A percentile compares a stretch with the other conserved stretches of the same genome.
phyloP scores from a whole-genome alignment of 495 filamentous ascomycete genomes.

The Hypoxylon fuscum region DNA sequence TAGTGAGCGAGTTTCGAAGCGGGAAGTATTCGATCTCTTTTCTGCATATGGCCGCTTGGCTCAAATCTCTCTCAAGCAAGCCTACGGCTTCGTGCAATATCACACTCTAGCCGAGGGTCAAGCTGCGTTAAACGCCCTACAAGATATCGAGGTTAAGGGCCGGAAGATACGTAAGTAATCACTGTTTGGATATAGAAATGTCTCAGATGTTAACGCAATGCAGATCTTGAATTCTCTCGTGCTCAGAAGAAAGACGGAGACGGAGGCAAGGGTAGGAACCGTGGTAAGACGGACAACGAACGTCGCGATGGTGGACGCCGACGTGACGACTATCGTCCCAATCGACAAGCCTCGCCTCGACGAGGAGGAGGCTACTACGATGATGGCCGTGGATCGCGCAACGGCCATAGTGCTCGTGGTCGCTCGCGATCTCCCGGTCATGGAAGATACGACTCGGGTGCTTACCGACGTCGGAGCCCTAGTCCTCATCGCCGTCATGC shows the following conservation, averaged over 20 bases:
- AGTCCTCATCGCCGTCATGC: conserved; percentile 66
- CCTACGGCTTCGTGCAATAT: conserved; percentile 97
- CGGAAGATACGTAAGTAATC: conserved; percentile 90
- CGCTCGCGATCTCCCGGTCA: conserved; percentile 74
- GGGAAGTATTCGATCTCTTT: conserved; percentile 91
- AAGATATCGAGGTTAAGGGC: conserved; percentile 80
- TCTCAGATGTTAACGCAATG: conserved; percentile 19
- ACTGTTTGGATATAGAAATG: not conserved
- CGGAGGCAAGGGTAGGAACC: conserved; percentile 45
- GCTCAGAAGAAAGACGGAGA: conserved; percentile 80
- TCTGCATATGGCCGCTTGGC: conserved; percentile 84
- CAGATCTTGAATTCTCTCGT: conserved; percentile 95
- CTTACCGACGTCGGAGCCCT: conserved; percentile 69
- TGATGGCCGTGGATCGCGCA: conserved; percentile 49
- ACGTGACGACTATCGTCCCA: conserved; percentile 74
- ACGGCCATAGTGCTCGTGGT: conserved; percentile 57
- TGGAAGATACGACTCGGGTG: conserved; percentile 53
- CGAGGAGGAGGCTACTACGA: conserved; percentile 56
- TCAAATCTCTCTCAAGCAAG: conserved; percentile 95
- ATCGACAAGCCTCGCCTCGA: conserved; percentile 62
- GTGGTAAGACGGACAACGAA: conserved; percentile 55
- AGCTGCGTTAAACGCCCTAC: conserved; percentile 75
- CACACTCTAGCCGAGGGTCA: conserved; percentile 77
- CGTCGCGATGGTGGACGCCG: conserved; percentile 50
- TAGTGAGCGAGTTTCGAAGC: conserved; percentile 90